Evolutionary conservation across 2,329 filamentous ascomycete species (phyloP).

Genomic region (Ascochyta clinopodiicola): DNA sequence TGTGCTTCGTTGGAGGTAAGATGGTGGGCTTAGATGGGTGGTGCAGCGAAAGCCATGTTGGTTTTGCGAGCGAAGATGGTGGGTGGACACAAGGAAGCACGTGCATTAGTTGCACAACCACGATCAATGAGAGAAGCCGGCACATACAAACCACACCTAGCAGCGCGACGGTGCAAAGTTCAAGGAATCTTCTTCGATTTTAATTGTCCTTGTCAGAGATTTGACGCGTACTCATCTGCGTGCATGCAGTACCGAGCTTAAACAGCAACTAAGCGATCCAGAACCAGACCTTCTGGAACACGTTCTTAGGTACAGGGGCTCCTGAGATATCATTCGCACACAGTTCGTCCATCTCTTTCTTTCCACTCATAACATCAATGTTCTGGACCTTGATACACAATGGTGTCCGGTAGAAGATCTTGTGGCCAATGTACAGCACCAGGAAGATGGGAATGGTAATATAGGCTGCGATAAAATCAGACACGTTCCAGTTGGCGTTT

Average conservation of each 20-base stretch:
- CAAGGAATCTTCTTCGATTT: not conserved
- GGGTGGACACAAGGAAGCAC: not conserved
- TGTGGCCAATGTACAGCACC: conserved; percentile 44
- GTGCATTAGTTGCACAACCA: not conserved
- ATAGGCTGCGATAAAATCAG: conserved; percentile 61
- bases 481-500: conserved; percentile 49
- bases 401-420: conserved; percentile 37
- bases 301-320: conserved; percentile 44
- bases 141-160: not conserved
- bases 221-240: not conserved
- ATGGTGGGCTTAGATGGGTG: not conserved
- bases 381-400: conserved; percentile 37
- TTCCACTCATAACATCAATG: conserved; percentile 44
- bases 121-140: not conserved
- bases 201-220: conserved; percentile 1
- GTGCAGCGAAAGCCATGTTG: not conserved
- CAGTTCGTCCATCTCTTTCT: conserved; percentile 47
- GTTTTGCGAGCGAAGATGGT: not conserved
- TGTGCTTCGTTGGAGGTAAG: not conserved
- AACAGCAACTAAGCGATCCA: conserved; percentile 42
- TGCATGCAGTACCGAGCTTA: not conserved
- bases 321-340: conserved; percentile 39
- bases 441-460: conserved; percentile 52
- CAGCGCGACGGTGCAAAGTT: not conserved
- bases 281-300: conserved; percentile 43